Evolutionary conservation across 495 filamentous ascomycete genomes (phyloP).

Genomic region (Penicillium lividum): DNA sequence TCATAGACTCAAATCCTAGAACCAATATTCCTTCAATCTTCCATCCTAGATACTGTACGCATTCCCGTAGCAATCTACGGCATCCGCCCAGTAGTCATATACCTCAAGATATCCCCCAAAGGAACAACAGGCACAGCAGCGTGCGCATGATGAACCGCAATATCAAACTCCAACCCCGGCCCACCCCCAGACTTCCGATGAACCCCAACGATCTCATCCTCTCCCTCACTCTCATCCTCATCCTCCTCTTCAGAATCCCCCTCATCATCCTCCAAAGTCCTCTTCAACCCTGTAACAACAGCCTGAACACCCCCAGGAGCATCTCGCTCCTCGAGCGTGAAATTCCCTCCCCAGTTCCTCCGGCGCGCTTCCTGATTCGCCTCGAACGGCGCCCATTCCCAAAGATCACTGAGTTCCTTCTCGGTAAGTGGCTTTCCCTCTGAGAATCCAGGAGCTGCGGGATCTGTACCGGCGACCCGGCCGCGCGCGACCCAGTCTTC

Average conservation of each 20-base stretch:
- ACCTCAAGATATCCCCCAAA: slow-evolving; percentile 54
- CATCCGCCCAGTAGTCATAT: slow-evolving; percentile 54
- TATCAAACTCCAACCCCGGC: slow-evolving; percentile 45
- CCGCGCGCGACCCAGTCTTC: slow-evolving; percentile 71
- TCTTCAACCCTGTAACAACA: slow-evolving; percentile 67
- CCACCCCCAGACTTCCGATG: slow-evolving; percentile 40
- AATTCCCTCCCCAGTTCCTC: slow-evolving; percentile 60
- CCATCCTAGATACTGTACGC: too few species aligned
- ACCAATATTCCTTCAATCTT: not conserved
- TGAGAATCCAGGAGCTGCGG: slow-evolving; percentile 6
- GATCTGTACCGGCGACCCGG: slow-evolving; percentile 39
- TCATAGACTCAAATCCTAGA: not conserved
- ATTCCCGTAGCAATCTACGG: slow-evolving; percentile 16
- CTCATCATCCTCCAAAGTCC: slow-evolving; percentile 56
- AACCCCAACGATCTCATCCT: slow-evolving; percentile 50
- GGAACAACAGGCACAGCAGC: slow-evolving; percentile 39
- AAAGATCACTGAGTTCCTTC: slow-evolving; percentile 42
- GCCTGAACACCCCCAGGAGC: slow-evolving; percentile 57
- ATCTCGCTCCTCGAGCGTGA: slow-evolving; percentile 68
- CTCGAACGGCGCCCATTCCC: slow-evolving; percentile 53
- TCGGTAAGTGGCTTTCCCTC: slow-evolving; percentile 36
- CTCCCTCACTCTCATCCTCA: slow-evolving; percentile 47
- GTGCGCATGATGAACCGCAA: slow-evolving; percentile 37
- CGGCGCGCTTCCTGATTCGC: slow-evolving; percentile 52
- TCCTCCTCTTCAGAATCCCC: slow-evolving; percentile 53